These are phyloP conservation scores for maize (Zea mays) DNA, from an alignment of 176 grass and related monocot species.

Conservation along the genomic window DNA sequence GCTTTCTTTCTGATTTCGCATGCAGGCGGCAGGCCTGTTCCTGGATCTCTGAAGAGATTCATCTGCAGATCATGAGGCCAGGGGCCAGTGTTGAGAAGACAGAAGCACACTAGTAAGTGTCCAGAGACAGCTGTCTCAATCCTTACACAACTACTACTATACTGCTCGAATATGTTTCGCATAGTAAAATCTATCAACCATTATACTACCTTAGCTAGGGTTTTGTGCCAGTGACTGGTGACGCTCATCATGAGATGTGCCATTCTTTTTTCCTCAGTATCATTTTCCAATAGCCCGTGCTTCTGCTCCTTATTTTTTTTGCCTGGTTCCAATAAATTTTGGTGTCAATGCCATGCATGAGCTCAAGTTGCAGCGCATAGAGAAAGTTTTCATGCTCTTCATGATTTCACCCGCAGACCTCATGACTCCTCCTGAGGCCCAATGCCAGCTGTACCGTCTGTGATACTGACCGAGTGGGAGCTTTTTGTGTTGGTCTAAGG, in stretches of 20 bases:
- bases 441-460: constrained; percentile 22
- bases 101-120: constrained; percentile 21
- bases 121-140: background rate
- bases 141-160: background rate
- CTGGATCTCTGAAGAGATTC: background rate
- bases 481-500: constrained; percentile 29
- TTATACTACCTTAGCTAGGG: constrained; percentile 44
- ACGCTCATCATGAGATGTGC: constrained; percentile 46
- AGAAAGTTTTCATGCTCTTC: constrained; percentile 41
- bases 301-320: constrained; percentile 14
- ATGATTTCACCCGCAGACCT: constrained; percentile 46
- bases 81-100: background rate
- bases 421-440: background rate
- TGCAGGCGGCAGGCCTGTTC: background rate
- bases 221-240: constrained; percentile 44
- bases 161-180: background rate
- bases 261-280: constrained; percentile 47
- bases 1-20: background rate
- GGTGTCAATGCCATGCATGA: constrained; percentile 28
- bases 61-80: background rate
- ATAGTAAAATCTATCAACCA: background rate
- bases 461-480: background rate
- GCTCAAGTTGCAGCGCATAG: constrained; percentile 1
- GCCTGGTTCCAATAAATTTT: constrained; percentile 44
- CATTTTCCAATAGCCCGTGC: constrained; percentile 25